Percentiles rank a stretch among this genome's conserved stretches.
Conservation (phyloP, 257 asterid genomes). For the Hygrophila difformis region DNA sequence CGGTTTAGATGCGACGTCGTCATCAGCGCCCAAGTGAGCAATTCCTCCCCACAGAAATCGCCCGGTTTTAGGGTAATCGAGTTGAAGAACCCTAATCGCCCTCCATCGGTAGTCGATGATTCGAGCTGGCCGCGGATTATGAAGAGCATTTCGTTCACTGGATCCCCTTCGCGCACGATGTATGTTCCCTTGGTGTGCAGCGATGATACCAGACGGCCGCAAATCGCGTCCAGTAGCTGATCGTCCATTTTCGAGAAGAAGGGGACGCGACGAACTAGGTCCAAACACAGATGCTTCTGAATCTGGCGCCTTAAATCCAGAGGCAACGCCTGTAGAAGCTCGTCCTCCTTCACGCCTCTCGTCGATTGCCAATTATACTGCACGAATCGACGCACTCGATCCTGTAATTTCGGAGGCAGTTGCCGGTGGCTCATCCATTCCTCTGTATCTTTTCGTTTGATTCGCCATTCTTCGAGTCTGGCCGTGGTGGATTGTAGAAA, state of each 20-base stretch:
- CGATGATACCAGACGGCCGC: constrained; percentile 84
- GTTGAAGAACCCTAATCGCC: constrained; percentile 75
- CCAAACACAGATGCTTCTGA: constrained; percentile 79
- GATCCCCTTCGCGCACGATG: constrained; percentile 83
- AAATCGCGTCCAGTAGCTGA: constrained; percentile 78
- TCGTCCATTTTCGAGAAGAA: constrained; percentile 91
- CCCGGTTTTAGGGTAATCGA: constrained; percentile 64
- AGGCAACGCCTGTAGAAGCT: constrained; percentile 57
- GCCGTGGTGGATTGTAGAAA: constrained; percentile 79
- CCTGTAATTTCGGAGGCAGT: constrained; percentile 66
- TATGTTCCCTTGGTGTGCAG: constrained; percentile 61
- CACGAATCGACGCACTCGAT: constrained; percentile 69
- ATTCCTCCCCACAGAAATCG: constrained; percentile 85
- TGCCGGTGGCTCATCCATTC: constrained; percentile 97
- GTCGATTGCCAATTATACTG: constrained; percentile 84
- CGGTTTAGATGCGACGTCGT: constrained; percentile 42
- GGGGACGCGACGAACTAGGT: constrained; percentile 88
- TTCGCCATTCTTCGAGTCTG: constrained; percentile 91
- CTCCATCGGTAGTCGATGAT: constrained; percentile 85
- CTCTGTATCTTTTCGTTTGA: constrained; percentile 72
- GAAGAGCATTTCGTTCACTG: constrained; percentile 82
- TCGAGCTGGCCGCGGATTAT: constrained; percentile 78
- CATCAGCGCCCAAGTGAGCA: constrained; percentile 79
- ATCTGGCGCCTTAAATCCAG: constrained; percentile 67
- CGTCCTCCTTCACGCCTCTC: constrained; percentile 81